Percentiles rank a stretch among this genome's conserved stretches.
These are phyloP conservation scores for Evernia prunastri DNA, from an alignment of 495 filamentous ascomycete species.

Conservation along the genomic window DNA sequence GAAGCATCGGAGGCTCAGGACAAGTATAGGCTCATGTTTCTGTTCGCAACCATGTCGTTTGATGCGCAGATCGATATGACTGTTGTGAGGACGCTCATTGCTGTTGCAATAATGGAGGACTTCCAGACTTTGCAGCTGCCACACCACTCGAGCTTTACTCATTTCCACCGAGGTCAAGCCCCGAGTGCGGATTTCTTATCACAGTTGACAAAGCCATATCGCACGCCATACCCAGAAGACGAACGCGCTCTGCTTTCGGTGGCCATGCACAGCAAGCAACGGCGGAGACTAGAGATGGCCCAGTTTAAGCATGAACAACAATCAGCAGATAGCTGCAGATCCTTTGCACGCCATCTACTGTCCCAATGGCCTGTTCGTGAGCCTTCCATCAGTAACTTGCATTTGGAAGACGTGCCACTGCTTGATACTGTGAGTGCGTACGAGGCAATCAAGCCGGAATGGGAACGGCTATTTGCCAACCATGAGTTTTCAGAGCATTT, in stretches of 20 bases:
- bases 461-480: slow-evolving; percentile 43
- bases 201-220: slow-evolving; percentile 27
- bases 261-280: slow-evolving; percentile 25
- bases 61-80: slow-evolving; percentile 31
- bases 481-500: slow-evolving; percentile 40
- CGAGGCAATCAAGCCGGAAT: slow-evolving; percentile 40
- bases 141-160: slow-evolving; percentile 26
- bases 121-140: slow-evolving; percentile 34
- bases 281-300: slow-evolving; percentile 22
- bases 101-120: slow-evolving; percentile 33
- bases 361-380: slow-evolving; percentile 39
- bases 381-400: slow-evolving; percentile 27
- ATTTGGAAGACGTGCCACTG: slow-evolving; percentile 21
- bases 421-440: slow-evolving; percentile 35
- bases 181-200: slow-evolving; percentile 26
- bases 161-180: slow-evolving; percentile 27
- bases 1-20: slow-evolving; percentile 21
- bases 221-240: slow-evolving; percentile 22
- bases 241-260: slow-evolving; percentile 23
- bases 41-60: slow-evolving; percentile 38
- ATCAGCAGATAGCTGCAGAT: slow-evolving; percentile 25
- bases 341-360: slow-evolving; percentile 31
- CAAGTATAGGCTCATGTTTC: slow-evolving; percentile 38
- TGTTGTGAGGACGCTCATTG: slow-evolving; percentile 33
- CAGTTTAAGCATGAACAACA: slow-evolving; percentile 27